Base-by-base conservation (phyloP, 257 asterid genomes). In the Scutellaria baicalensis region DNA sequence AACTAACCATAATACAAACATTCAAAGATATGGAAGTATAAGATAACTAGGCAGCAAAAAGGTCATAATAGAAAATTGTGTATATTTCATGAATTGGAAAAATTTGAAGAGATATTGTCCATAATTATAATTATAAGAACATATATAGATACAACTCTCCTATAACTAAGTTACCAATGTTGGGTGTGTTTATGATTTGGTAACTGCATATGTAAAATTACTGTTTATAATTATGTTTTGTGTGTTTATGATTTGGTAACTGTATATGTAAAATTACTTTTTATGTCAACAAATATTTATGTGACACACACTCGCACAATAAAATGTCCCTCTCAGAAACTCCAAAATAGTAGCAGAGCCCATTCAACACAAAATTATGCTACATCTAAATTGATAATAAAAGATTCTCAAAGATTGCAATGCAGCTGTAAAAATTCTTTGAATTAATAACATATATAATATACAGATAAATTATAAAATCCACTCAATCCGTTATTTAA, bases 251-350 rank as follows among this genome's bases (percentile, higher is more conserved):
- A 27, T 27, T 27, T 27, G 33, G 33, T 27, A 27, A 27, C 33
- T 27, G 33, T 23, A 23, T 23, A 23, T 23, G 1, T 23, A 21
- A 21, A 47, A 74, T 55, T 51, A 18, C 9, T 57, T 35, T 74
- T 66, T 40, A 45, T 21, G 68, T 54, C 65, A 62, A 47, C 38
- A 18, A 48, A 49, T n/a, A 10, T 4, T 12, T 20, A 12, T 21
- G 47, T 20, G 38, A 49, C 50, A 65, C 1, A 2, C 9, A 48
- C n/a, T 59, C 8, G 33, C 51, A 11, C 51, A 1, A 21, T 43
- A 20, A 60, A 61, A 8, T 62, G 75, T 64, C 64, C 27, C 68
- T 64, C 61, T 59, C 73, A 20, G 63, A 69, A 63, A 44, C 64
- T 47, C 64, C 56, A 61, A 33, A 54, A 51, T 6, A 11, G 67